A percentile compares a stretch with the other conserved stretches of the same genome.
These are phyloP conservation scores for Dendrobium chrysotoxum DNA, from an alignment of 106 monocot species.

Conservation along the genomic window DNA sequence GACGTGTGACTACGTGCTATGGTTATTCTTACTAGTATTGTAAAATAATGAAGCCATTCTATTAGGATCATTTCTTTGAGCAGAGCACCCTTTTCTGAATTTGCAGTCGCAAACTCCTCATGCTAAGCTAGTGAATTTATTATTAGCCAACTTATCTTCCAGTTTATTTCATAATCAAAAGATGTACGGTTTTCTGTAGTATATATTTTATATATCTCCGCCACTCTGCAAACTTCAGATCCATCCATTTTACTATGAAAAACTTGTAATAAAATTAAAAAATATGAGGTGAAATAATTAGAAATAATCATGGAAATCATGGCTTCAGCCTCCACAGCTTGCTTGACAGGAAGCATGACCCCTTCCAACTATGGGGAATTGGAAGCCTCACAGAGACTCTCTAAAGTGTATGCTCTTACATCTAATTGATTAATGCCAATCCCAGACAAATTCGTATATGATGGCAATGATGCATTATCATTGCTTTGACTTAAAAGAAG, in stretches of 20 bases:
- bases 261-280: neutral
- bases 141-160: no score
- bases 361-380: slow-evolving; percentile 34
- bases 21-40: no score
- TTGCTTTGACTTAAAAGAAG: neutral
- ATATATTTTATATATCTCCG: no score
- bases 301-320: neutral
- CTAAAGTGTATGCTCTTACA: neutral
- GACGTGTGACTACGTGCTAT: no score
- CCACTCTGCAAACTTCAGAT: no score
- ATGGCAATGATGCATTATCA: neutral
- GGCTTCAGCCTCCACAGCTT: slow-evolving; percentile 54
- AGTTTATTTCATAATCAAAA: no score
- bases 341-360: slow-evolving; percentile 46
- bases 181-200: no score
- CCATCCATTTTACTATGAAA: neutral
- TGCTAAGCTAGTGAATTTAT: no score
- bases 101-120: no score
- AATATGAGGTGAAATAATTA: neutral
- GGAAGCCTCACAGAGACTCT: neutral
- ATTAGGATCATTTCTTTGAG: no score
- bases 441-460: neutral
- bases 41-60: no score
- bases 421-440: neutral
- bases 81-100: no score